A percentile compares a stretch with the other conserved stretches of the same genome.
phyloP scores from a whole-genome alignment of 805 yeast genomes.

The Monosporozyma servazzii region DNA sequence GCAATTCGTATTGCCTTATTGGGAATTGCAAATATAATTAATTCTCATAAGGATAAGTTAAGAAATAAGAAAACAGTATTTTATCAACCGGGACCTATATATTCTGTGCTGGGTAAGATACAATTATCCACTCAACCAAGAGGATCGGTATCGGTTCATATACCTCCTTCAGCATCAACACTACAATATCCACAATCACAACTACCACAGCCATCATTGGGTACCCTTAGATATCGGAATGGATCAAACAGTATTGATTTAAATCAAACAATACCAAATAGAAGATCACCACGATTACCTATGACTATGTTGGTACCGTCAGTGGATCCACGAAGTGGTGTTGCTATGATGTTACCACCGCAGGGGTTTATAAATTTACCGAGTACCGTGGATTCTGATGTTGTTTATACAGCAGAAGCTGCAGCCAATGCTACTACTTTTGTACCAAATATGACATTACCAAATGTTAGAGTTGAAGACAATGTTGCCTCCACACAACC shows the following conservation, averaged over 20 bases:
- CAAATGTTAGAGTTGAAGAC: constrained; percentile 21
- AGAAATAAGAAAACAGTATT: constrained; percentile 37
- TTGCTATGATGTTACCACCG: background rate
- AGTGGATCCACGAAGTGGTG: background rate
- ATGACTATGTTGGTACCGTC: constrained; percentile 9
- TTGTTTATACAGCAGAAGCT: constrained; percentile 20
- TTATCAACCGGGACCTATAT: constrained; percentile 26
- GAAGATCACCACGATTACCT: constrained; percentile 13
- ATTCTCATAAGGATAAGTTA: constrained; percentile 43
- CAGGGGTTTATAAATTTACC: background rate
- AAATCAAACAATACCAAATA: background rate
- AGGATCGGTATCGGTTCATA: background rate
- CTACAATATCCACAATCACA: background rate
- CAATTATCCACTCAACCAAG: background rate
- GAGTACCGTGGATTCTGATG: background rate
- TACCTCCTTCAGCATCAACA: background rate
- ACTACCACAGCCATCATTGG: background rate
- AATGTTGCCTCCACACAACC: constrained; percentile 19
- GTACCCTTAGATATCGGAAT: background rate
- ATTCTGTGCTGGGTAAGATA: constrained; percentile 18
- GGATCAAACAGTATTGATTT: background rate
- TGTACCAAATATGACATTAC: constrained; percentile 19
- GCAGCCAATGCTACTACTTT: constrained; percentile 22
- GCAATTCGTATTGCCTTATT: constrained; percentile 79
- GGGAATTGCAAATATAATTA: constrained; percentile 58